Base-by-base conservation (phyloP, 441 rosid genomes). In the Populus hybrid region DNA sequence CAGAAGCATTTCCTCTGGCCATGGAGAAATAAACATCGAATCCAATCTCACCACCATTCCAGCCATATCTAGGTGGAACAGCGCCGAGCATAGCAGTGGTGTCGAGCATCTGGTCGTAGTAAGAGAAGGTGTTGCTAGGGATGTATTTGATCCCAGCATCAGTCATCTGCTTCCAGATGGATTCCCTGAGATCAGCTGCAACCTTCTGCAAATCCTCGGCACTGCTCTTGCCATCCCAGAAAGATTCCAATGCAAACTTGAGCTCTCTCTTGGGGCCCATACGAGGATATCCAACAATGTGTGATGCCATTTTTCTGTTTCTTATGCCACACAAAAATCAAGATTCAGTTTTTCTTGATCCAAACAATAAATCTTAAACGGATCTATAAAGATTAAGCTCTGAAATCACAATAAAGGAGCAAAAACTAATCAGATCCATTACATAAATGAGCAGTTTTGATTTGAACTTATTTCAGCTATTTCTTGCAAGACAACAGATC, bases 211-310 rank as follows among this genome's bases (percentile, higher is more conserved):
- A 84, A 78, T 95, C 97, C 24, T 87, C 93, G 0, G 97, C 99
- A 42, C 82, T 92, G 91, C 90, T 95, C 93, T 95, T 95, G 40
- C 87, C 87, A 85, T 95, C 99, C 99, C 99, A 95, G 89, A 95
- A 95, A 18, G 98, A 94, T 54, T 95, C 99, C 93, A 94, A 82
- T 2, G 99, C 98, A 69, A 93, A 95, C 86, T 93, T 95, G 79
- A 95, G 97, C 93, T 93, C 98, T 78, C 98, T 95, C 89, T 93
- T 95, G 74, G 99, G 99, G 69, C 99, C 99, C 99, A 95, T 95
- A 69, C 98, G 97, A 50, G 99, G 99, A 46, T 95, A 95, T 88
- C 99, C 98, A 90, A 91, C 98, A 85, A 95, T 85, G 86, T 95
- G 99, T 59, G 98, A 92, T 8, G 95, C 97, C 98, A 94, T 95